A percentile compares a stretch with the other conserved stretches of the same genome.
These are phyloP conservation scores for Cladosporium cucumerinum DNA, from an alignment of 2,329 filamentous ascomycete genomes.

Conservation along the genomic window DNA sequence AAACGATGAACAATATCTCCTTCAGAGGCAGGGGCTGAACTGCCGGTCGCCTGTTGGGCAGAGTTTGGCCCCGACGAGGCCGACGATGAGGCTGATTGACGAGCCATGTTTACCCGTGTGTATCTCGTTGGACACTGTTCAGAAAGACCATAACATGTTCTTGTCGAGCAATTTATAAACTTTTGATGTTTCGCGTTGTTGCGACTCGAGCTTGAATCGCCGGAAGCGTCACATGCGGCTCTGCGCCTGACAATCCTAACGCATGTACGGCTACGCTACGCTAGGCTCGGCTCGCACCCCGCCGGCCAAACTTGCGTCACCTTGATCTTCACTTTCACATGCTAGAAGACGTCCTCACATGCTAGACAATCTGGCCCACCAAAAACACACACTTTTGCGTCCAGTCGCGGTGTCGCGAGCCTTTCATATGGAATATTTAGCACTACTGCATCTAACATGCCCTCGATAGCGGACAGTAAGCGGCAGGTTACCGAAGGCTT, in stretches of 20 bases:
- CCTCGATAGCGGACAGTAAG: conserved; percentile 33
- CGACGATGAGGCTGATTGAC: conserved; percentile 25
- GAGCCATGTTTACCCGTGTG: conserved; percentile 26
- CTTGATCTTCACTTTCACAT: conserved; percentile 11
- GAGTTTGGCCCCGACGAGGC: conserved; percentile 8
- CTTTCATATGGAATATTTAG: background rate
- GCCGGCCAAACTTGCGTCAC: background rate
- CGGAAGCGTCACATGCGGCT: conserved; percentile 14
- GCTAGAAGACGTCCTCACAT: background rate
- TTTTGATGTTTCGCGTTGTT: background rate
- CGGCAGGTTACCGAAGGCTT: conserved; percentile 30
- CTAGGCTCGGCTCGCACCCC: background rate
- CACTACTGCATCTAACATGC: conserved; percentile 23
- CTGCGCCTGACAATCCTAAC: conserved; percentile 12
- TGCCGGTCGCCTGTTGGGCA: background rate
- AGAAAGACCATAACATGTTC: background rate
- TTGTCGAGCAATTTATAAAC: background rate
- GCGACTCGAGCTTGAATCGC: background rate
- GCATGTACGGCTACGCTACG: background rate
- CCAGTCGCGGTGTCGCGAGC: background rate
- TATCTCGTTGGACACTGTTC: background rate
- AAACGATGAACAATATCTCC: background rate
- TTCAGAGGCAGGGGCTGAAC: background rate
- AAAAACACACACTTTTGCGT: background rate
- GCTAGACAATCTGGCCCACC: too few species aligned